A percentile compares a stretch with the other conserved stretches of the same genome.
These are phyloP conservation scores for Aschersonia sp. DNA, from an alignment of 2,329 filamentous ascomycete genomes.

Conservation along the genomic window DNA sequence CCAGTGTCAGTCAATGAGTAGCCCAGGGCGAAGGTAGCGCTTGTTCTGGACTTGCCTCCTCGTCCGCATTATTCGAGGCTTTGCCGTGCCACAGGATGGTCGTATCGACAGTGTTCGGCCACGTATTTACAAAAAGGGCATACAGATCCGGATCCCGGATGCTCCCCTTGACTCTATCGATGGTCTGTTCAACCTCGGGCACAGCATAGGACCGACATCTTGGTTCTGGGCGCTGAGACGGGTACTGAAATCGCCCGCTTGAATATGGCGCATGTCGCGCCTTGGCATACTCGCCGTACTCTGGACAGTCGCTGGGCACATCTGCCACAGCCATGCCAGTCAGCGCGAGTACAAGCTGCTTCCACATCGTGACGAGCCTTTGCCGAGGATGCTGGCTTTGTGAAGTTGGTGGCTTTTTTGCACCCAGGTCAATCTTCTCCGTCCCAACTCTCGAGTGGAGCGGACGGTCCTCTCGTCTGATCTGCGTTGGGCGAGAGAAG, in stretches of 20 bases:
- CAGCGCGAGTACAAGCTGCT: constrained; percentile 16
- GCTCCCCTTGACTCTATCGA: constrained; percentile 48
- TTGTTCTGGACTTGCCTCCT: constrained; percentile 29
- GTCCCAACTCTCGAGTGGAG: no score
- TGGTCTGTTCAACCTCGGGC: constrained; percentile 59
- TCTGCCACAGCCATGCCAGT: constrained; percentile 10
- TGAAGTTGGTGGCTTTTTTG: no score
- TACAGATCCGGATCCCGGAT: constrained; percentile 66
- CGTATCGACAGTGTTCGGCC: constrained; percentile 62
- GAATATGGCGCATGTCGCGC: constrained; percentile 54
- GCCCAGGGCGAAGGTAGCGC: no score
- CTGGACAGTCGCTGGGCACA: constrained; percentile 16
- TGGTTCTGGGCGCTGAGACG: constrained; percentile 62
- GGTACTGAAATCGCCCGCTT: constrained; percentile 58
- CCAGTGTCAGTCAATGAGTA: background rate
- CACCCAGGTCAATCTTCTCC: no score
- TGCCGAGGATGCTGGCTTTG: no score
- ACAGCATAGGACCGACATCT: constrained; percentile 74
- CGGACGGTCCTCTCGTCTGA: no score
- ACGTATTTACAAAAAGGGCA: constrained; percentile 57
- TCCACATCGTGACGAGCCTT: background rate
- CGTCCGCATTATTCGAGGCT: constrained; percentile 37
- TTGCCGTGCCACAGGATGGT: constrained; percentile 54
- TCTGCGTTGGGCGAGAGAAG: no score
- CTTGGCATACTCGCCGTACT: constrained; percentile 19